Evolutionary conservation across 2,329 filamentous ascomycete genomes (phyloP), one percentile per base, ranked within the genome.

Genomic region (Fusarium illudens): DNA sequence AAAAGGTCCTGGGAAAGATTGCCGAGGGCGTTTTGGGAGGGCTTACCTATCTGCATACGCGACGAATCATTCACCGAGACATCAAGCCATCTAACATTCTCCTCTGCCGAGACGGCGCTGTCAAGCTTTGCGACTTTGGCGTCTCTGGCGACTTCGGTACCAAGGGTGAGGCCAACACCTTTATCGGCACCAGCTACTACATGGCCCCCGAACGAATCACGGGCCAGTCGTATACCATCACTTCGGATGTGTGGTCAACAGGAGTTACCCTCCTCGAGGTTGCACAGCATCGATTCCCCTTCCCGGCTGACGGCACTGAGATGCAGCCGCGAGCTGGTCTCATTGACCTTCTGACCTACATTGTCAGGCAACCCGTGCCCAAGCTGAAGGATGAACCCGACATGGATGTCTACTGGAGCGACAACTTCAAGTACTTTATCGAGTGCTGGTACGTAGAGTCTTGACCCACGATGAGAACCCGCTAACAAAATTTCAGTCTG

Each of bases 191-290:
- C 12, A 97, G 93, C 64, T 99, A 98, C 79, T 99, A 99, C 84
- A 99, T 99, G 96, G 96, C 96, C 4, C 96, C 96, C 0, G 96
- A 99, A 79, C 91, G 96, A 54, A 99, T 99, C 78, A 97, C 96
- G 2, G 96, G 96, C 61, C 93, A 98, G 82, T 95, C 92, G 51
- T 99, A 99, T 80, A 99, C 95, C 65, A 99, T 99, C 79, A 99
- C 95, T 3, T 97, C 94, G 8, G 96, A 99, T 73, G 96, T 99
- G 59, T 99, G 96, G 96, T 97, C 94, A 39, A 90, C 97, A 8
- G 96, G 96, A 68, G 96, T 99, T 56, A 98, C 96, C 2, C 82
- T 99, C 51, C 89, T 99, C n/a, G 96, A 99, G 82, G 96, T 99
- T n/a, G 96, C 96, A 36, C 96, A 99, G 78, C 94, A 99, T 80